Evolutionary conservation across 345 rosid species (phyloP), one percentile per base, ranked within the genome.

Genomic region (Syzygium aromaticum): DNA sequence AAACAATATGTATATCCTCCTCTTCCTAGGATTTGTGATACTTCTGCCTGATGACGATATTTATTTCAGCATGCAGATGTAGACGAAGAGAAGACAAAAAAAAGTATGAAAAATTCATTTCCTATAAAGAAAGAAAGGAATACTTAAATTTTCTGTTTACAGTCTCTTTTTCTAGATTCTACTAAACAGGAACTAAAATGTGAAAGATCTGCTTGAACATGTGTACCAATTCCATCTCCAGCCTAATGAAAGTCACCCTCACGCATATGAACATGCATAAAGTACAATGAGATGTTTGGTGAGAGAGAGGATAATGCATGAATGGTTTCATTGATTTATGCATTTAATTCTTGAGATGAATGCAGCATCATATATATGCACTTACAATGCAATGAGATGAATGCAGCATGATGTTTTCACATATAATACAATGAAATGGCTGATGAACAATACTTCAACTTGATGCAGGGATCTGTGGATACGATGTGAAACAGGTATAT

Each of bases 401-500:
- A 67, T 67, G 13, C 43, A 33, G 25, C 78, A 67, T 67, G 46
- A 73, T 73, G 14, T 19, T 38, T 73, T 73, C 80, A 33, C 80
- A 67, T 77, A 77, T 40, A 19, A 16, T 86, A 27, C 73, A 86
- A 78, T 80, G 67, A 78, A 52, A 25, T 78, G 40, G 84, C 51
- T 56, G 54, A 73, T 77, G 30, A 52, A 87, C 38, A 28, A 12
- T 86, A 17, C 51, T 67, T 67, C 51, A 19, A 63, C 52, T 52
- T 28, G 67, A 30, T 87, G 86, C 88, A 87, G 88, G 86, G 84
- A 84, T 63, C 61, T 84, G 86, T 52, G 88, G 88, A 61, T 84
- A 84, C 8, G 84, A 87, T 77, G 84, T 64, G 63, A 78, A 63
- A 64, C 67, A 87, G 88, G 88, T 87, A 87, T 28, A 40, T 25